Evolutionary conservation across 257 asterid species (phyloP).

Genomic region (Rehmannia glutinosa): DNA sequence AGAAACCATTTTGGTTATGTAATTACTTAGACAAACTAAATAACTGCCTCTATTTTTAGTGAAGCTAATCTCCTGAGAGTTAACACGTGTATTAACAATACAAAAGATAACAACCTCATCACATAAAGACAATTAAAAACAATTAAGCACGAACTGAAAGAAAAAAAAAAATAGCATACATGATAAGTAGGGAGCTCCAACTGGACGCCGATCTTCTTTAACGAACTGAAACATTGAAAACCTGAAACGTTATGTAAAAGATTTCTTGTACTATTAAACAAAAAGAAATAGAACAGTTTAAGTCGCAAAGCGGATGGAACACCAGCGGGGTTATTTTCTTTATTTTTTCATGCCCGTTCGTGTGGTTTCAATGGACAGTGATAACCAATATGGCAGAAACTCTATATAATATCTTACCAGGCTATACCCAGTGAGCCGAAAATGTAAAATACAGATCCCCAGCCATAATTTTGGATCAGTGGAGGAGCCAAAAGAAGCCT

Average conservation of each 20-base stretch:
- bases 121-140: not conserved
- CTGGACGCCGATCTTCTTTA: constrained; percentile 53
- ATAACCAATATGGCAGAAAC: not conserved
- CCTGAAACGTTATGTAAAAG: constrained; percentile 49
- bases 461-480: constrained; percentile 68
- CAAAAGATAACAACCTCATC: not conserved
- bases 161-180: constrained; percentile 38
- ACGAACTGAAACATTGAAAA: constrained; percentile 72
- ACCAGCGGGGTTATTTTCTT: not conserved
- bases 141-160: not conserved
- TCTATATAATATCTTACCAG: constrained; percentile 55
- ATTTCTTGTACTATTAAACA: not conserved
- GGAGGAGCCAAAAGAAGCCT: constrained; percentile 98
- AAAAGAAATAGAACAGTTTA: not conserved
- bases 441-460: constrained; percentile 90
- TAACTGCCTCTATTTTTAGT: not conserved
- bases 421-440: constrained; percentile 82
- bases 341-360: not conserved
- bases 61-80: not conserved
- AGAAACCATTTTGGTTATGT: not conserved
- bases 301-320: not conserved
- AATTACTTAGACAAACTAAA: constrained; percentile 5
- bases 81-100: not conserved
- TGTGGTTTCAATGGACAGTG: not conserved
- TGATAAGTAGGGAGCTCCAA: constrained; percentile 38